Percentiles rank a stretch among this genome's conserved stretches.
Conservation (phyloP, 441 rosid genomes). For the Pelargonium myrrhifolium region DNA sequence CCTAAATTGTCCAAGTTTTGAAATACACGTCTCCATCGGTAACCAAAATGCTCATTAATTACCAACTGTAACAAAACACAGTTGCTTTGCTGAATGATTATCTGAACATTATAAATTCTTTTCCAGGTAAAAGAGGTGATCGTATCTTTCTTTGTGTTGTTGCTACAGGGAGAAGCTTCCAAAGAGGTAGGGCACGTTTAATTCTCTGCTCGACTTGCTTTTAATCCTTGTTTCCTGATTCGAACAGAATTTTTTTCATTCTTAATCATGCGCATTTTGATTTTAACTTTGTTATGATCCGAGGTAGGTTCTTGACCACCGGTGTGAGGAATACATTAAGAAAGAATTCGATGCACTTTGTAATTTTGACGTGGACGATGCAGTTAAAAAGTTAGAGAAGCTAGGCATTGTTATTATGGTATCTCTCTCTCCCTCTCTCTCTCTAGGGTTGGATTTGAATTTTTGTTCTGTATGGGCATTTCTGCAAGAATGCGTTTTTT, state of each 20-base stretch:
- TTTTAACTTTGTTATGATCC: background rate
- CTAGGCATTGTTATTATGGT: conserved; percentile 65
- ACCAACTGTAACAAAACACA: no score
- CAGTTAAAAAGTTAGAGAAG: conserved; percentile 80
- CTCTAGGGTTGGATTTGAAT: no score
- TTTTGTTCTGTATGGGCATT: no score
- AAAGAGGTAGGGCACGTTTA: conserved; percentile 30
- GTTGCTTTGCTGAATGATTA: no score
- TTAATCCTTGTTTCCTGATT: background rate
- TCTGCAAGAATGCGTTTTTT: no score
- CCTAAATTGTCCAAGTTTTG: no score
- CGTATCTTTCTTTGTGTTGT: conserved; percentile 69
- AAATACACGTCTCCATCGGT: no score
- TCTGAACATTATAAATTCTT: background rate
- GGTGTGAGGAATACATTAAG: conserved; percentile 74
- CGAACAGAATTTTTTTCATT: background rate
- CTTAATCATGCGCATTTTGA: background rate
- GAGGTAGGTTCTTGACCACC: conserved; percentile 68
- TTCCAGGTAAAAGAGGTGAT: conserved; percentile 89
- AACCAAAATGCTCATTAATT: no score
- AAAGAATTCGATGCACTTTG: conserved; percentile 74
- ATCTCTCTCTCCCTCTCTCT: conserved; percentile 15
- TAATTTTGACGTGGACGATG: conserved; percentile 95
- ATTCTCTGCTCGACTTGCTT: background rate
- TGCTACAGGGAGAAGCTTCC: conserved; percentile 69